A percentile compares a stretch with the other conserved stretches of the same genome.
Evolutionary conservation across 306 rosid genomes (phyloP).

Genomic region (Sesbania bispinosa): DNA sequence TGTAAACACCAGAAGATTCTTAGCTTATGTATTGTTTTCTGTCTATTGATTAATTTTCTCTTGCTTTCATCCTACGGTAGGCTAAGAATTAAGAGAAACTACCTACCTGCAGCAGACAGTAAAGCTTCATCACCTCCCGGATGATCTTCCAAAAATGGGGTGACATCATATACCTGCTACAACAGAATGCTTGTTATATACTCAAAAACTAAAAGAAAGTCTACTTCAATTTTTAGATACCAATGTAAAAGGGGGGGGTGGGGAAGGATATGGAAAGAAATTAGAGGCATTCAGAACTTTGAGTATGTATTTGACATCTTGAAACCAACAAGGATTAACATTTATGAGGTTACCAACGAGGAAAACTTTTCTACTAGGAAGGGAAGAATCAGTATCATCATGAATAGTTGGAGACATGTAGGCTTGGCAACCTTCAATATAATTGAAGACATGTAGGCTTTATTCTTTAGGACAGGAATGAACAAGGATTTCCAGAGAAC

Average conservation of each 20-base stretch:
- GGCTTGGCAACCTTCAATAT: neutral
- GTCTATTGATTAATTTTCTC: neutral
- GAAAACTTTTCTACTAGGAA: neutral
- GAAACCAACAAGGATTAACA: neutral
- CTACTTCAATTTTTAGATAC: neutral
- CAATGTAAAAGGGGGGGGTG: neutral
- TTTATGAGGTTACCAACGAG: neutral
- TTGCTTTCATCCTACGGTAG: neutral
- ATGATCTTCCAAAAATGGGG: constrained; percentile 84
- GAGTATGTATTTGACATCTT: neutral
- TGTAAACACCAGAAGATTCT: constrained; percentile 23
- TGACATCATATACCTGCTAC: constrained; percentile 79
- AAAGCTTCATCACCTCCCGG: constrained; percentile 97
- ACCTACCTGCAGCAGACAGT: constrained; percentile 64
- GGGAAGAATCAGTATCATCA: neutral
- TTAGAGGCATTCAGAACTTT: neutral
- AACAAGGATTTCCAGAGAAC: neutral
- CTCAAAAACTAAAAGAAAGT: neutral
- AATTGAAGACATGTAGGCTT: neutral
- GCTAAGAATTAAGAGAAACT: constrained; percentile 7
- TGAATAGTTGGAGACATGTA: neutral
- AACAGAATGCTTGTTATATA: neutral
- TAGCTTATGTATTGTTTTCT: neutral
- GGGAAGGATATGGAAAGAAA: neutral
- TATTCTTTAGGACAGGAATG: neutral